Conservation (phyloP, 139 green algal genomes). For the Tetraselmis chui region DNA sequence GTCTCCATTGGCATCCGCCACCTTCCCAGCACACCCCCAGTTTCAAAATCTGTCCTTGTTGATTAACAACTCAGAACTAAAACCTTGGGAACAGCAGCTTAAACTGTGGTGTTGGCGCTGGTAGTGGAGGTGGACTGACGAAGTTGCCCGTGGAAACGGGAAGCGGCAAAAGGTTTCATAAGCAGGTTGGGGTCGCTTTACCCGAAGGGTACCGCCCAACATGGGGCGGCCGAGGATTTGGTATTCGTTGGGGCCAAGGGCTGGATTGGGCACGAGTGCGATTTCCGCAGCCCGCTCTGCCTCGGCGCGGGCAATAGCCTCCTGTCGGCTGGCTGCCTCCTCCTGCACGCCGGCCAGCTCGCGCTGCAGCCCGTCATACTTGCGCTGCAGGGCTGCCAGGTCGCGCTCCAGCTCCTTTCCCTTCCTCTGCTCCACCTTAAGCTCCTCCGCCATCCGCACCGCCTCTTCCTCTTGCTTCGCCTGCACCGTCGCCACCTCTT, state of each 20-base stretch:
- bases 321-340: background rate
- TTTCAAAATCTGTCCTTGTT: too few species aligned
- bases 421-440: background rate
- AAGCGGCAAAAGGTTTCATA: too few species aligned
- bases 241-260: background rate
- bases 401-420: background rate
- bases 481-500: background rate
- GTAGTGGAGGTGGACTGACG: too few species aligned
- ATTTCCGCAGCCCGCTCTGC: background rate
- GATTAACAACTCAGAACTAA: too few species aligned
- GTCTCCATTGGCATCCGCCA: background rate
- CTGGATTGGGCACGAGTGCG: too few species aligned
- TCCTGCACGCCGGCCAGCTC: background rate
- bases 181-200: background rate
- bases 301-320: too few species aligned
- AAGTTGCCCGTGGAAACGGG: too few species aligned
- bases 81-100: too few species aligned
- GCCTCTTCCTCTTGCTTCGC: background rate
- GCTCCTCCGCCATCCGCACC: background rate
- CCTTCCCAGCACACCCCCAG: too few species aligned
- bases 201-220: background rate
- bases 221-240: background rate
- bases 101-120: too few species aligned
- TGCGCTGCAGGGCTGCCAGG: background rate
- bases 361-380: background rate